Conservation (phyloP, 495 filamentous ascomycete species). For the Rusavskia elegans region DNA sequence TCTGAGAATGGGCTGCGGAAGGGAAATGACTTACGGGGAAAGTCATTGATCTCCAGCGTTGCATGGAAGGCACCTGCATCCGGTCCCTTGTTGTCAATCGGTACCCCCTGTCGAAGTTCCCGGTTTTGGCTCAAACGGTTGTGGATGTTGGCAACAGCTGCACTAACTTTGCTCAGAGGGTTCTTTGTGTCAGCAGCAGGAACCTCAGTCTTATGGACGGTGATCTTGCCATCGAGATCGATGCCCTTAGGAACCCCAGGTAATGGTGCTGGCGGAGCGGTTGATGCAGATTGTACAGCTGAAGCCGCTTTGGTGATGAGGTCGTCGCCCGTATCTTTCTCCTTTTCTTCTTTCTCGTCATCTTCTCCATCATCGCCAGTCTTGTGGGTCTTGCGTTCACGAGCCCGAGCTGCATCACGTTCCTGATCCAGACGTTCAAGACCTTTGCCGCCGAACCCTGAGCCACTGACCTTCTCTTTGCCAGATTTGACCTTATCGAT, state of each 20-base stretch:
- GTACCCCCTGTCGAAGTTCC: slow-evolving; percentile 75
- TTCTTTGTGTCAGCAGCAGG: slow-evolving; percentile 41
- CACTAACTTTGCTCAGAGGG: slow-evolving; percentile 67
- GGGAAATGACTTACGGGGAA: slow-evolving; percentile 51
- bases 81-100: slow-evolving; percentile 96
- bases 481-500: slow-evolving; percentile 82
- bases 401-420: slow-evolving; percentile 65
- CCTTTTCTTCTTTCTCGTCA: slow-evolving; percentile 61
- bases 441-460: slow-evolving; percentile 90
- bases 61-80: slow-evolving; percentile 96
- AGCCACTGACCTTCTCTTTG: slow-evolving; percentile 65
- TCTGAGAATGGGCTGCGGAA: not conserved
- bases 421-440: slow-evolving; percentile 82
- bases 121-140: slow-evolving; percentile 72
- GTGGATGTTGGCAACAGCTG: slow-evolving; percentile 74
- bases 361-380: slow-evolving; percentile 82
- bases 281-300: slow-evolving; percentile 41
- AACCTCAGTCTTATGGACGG: slow-evolving; percentile 59
- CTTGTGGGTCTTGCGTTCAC: slow-evolving; percentile 78
- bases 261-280: slow-evolving; percentile 20
- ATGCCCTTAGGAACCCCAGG: slow-evolving; percentile 45
- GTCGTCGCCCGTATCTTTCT: slow-evolving; percentile 35
- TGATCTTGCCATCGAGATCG: slow-evolving; percentile 58
- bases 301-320: slow-evolving; percentile 49
- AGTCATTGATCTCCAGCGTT: slow-evolving; percentile 97